Percentiles rank a stretch among this genome's conserved stretches.
phyloP scores from a whole-genome alignment of 2,329 filamentous ascomycete genomes.

The Bimuria novae-zelandiae region DNA sequence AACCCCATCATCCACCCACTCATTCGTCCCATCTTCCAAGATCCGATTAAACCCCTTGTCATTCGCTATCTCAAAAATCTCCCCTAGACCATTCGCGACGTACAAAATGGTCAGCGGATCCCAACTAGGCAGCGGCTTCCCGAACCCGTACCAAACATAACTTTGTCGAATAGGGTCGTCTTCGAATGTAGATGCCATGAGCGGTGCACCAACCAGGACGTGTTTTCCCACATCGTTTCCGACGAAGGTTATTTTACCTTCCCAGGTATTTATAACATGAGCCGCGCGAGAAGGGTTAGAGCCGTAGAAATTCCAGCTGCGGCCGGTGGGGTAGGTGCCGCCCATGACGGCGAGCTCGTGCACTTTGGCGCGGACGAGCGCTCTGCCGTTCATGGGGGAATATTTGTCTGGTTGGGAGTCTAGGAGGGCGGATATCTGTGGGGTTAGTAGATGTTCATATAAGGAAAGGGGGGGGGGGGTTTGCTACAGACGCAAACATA shows the following conservation, averaged over 20 bases:
- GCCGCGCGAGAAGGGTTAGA: slow-evolving; percentile 45
- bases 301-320: slow-evolving; percentile 57
- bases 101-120: slow-evolving; percentile 32
- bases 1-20: slow-evolving; percentile 48
- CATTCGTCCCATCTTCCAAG: slow-evolving; percentile 48
- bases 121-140: slow-evolving; percentile 25
- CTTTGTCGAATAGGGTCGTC: slow-evolving; percentile 24
- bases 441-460: too few relatives aligned
- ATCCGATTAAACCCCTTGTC: slow-evolving; percentile 50
- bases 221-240: slow-evolving; percentile 52
- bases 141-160: slow-evolving; percentile 33
- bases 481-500: too few relatives aligned
- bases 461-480: too few relatives aligned
- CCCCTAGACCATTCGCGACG: slow-evolving; percentile 27
- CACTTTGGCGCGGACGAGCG: slow-evolving; percentile 53
- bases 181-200: slow-evolving; percentile 33
- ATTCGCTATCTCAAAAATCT: slow-evolving; percentile 45
- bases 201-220: slow-evolving; percentile 47
- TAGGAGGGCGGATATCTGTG: slow-evolving; percentile 55
- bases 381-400: slow-evolving; percentile 47
- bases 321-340: slow-evolving; percentile 54
- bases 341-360: slow-evolving; percentile 59
- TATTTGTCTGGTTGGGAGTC: slow-evolving; percentile 50
- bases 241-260: slow-evolving; percentile 44
- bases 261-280: slow-evolving; percentile 55